Conservation (phyloP, 2,329 filamentous ascomycete genomes). For the Neoscytalidium dimidiatum region DNA sequence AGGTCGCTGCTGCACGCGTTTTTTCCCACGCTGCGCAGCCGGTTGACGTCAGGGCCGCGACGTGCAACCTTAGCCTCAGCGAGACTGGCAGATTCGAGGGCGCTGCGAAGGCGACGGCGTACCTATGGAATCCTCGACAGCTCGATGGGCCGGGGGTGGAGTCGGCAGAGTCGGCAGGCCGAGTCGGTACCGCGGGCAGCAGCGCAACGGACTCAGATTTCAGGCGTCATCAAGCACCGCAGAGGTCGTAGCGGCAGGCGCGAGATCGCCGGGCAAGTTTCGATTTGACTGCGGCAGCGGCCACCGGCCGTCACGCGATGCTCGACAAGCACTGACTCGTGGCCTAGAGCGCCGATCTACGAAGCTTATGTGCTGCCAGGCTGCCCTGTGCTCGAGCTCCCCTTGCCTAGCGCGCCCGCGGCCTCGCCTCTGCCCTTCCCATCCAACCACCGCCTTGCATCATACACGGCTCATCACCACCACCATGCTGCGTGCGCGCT, state of each 20-base stretch:
- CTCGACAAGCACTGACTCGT: neutral
- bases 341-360: neutral
- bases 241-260: neutral
- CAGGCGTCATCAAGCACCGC: neutral
- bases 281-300: neutral
- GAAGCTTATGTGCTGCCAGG: neutral
- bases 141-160: no score
- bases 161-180: neutral
- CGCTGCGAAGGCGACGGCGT: no score
- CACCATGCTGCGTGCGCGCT: neutral
- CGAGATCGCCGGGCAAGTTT: neutral
- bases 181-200: neutral
- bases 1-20: neutral
- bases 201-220: neutral
- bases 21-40: neutral
- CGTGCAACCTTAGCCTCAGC: no score
- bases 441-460: conserved; percentile 1
- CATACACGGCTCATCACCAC: neutral
- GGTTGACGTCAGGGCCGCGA: neutral
- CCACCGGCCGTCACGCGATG: neutral
- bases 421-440: neutral
- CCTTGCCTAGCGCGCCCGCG: neutral
- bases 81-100: no score
- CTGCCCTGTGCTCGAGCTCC: neutral
- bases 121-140: neutral